These are phyloP conservation scores for Cicer bijugum DNA, from an alignment of 306 rosid genomes.

Conservation along the genomic window DNA sequence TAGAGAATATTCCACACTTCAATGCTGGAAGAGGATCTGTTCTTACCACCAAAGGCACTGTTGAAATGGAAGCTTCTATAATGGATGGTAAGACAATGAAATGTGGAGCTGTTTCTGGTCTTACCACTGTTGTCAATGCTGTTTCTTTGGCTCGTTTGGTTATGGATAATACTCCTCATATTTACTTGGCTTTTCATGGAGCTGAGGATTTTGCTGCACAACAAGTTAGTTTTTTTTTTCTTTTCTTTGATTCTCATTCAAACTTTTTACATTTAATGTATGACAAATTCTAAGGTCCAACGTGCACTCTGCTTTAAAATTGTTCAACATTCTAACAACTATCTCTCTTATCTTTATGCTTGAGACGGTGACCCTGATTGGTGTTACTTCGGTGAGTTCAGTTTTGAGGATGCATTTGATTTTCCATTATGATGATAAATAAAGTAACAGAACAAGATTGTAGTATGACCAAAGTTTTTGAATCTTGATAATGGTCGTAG, in stretches of 20 bases:
- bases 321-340: too few species aligned
- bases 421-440: too few species aligned
- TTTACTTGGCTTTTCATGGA: conserved; percentile 58
- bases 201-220: conserved; percentile 54
- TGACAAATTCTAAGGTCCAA: too few species aligned
- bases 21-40: conserved; percentile 89
- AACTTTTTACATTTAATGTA: background rate
- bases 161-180: conserved; percentile 91
- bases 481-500: background rate
- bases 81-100: conserved; percentile 73
- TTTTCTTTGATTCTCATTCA: background rate
- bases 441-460: background rate
- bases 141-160: conserved; percentile 81
- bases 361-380: too few species aligned
- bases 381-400: too few species aligned
- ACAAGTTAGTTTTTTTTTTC: conserved; percentile 53
- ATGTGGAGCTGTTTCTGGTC: conserved; percentile 94
- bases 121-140: conserved; percentile 77
- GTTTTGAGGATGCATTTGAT: too few species aligned
- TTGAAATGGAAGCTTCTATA: conserved; percentile 91
- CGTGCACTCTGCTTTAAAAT: too few species aligned
- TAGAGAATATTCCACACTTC: conserved; percentile 72
- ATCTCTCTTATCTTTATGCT: too few species aligned
- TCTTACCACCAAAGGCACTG: conserved; percentile 61
- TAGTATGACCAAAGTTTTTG: background rate